These are phyloP conservation scores for Microcyclosporella mali DNA, from an alignment of 2,329 filamentous ascomycete species.

Conservation along the genomic window DNA sequence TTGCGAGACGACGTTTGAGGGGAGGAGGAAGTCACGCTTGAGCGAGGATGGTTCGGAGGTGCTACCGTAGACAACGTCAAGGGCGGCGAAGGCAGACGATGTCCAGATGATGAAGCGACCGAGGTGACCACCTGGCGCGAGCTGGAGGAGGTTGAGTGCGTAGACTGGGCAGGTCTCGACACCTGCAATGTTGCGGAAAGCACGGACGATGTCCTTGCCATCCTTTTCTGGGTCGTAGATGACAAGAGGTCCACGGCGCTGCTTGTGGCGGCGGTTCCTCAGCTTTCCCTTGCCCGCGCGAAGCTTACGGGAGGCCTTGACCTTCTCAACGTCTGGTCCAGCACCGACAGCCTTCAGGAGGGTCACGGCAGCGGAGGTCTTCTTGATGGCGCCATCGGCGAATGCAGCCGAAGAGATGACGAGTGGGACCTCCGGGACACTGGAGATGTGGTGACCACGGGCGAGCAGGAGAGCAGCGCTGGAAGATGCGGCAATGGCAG, in stretches of 20 bases:
- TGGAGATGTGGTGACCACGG: conserved; percentile 91
- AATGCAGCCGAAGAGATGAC: conserved; percentile 90
- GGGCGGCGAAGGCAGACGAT: conserved; percentile 89
- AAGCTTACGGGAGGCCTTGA: conserved; percentile 92
- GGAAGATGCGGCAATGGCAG: conserved; percentile 92
- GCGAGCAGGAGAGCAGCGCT: conserved; percentile 91
- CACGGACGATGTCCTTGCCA: conserved; percentile 85
- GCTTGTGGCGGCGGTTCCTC: conserved; percentile 89
- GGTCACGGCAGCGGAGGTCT: conserved; percentile 79
- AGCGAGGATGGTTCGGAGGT: conserved; percentile 82
- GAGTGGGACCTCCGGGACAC: conserved; percentile 91
- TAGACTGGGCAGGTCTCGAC: conserved; percentile 94
- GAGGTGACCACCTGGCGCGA: conserved; percentile 96
- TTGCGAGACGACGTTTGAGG: conserved; percentile 86
- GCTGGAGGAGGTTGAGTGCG: conserved; percentile 96
- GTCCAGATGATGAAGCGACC: conserved; percentile 99
- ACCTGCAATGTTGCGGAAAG: conserved; percentile 98
- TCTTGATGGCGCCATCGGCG: conserved; percentile 69
- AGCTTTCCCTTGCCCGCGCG: conserved; percentile 99
- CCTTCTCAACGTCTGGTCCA: conserved; percentile 86
- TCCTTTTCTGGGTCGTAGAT: conserved; percentile 95
- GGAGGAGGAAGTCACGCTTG: conserved; percentile 99
- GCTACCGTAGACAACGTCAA: conserved; percentile 94
- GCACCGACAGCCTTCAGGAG: conserved; percentile 91
- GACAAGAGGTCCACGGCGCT: conserved; percentile 95